Conservation (phyloP, 2,329 filamentous ascomycete species). For the Phialemoniopsis sp. region DNA sequence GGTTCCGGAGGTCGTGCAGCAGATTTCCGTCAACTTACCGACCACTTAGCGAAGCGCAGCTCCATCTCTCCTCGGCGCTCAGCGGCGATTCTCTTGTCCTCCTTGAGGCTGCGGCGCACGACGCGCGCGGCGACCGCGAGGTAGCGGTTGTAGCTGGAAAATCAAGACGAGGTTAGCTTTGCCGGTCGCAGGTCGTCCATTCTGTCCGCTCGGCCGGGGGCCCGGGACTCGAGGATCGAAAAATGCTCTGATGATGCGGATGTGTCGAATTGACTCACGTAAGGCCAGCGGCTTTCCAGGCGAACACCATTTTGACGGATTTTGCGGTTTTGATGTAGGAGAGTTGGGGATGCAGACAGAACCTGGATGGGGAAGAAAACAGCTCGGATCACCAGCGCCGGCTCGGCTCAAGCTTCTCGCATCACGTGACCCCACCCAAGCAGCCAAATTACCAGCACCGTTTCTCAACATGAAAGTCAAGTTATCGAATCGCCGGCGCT, state of each 20-base stretch:
- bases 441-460: no score
- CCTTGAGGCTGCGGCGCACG: slow-evolving; percentile 95
- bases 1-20: neutral
- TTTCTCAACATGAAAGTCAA: no score
- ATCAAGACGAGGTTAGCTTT: slow-evolving; percentile 4
- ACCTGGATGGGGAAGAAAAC: slow-evolving; percentile 21
- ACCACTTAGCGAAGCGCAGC: slow-evolving; percentile 89
- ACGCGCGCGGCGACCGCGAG: slow-evolving; percentile 90
- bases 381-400: slow-evolving; percentile 6
- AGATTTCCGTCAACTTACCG: slow-evolving; percentile 60
- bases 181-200: slow-evolving; percentile 1
- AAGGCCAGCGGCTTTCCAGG: slow-evolving; percentile 97
- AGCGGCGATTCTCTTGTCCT: slow-evolving; percentile 80
- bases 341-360: slow-evolving; percentile 21
- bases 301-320: slow-evolving; percentile 80
- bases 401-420: neutral
- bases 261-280: slow-evolving; percentile 61
- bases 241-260: slow-evolving; percentile 3
- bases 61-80: slow-evolving; percentile 91
- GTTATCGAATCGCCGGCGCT: no score
- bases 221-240: slow-evolving; percentile 1
- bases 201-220: no score
- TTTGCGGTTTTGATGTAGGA: slow-evolving; percentile 23
- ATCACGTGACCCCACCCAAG: slow-evolving; percentile 14
- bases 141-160: slow-evolving; percentile 96